Base-by-base conservation (phyloP, 768 basidiomycete species). In the Leccinum variicolor region DNA sequence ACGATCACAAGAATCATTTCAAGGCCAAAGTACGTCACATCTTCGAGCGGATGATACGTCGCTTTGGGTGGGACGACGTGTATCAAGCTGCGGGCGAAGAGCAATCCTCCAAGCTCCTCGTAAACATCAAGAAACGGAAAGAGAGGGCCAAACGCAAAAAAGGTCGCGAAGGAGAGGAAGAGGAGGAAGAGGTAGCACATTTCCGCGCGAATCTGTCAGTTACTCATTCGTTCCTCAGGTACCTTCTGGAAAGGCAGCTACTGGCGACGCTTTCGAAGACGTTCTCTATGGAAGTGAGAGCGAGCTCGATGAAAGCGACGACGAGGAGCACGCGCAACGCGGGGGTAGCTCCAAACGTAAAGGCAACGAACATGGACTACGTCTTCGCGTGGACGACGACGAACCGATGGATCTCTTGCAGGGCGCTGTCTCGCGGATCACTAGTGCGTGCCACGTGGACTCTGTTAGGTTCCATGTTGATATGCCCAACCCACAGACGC, bases 1-100 rank as follows among this genome's bases (percentile, higher is more conserved):
- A 97, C 68, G 95, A 98, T 68, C 96, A 98, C 75, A 96, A 96
- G 71, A 98, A 98, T 66, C 97, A 98, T 69, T 98, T 99, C 85
- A 98, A 98, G 73, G 79, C 83, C 51, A 98, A 98, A 77, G 94
- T 97, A 23, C 86, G 93, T 46, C 95, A 98, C 72, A 94, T 98
- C 62, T 95, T 98, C 65, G 96, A 98, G 77, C 85, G 96, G 49
- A 87, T 98, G 84, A 81, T 98, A 62, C 79, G 96, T 60, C 83
- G 94, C 60, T 97, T 97, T 67, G 88, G 86, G 0, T 97, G 85
- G 81, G 86, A 94, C 41, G 88, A 88, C 46, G 84, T 99, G 2
- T 84, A 90, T 67, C 77, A 84, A 33, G 86, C 82, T 66, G 82
- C 85, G 2, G 83, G 83, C 2, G 88, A 89, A 52, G 91, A 90